Evolutionary conservation across 345 rosid species (phyloP).

Genomic region (Tarenaya hassleriana): DNA sequence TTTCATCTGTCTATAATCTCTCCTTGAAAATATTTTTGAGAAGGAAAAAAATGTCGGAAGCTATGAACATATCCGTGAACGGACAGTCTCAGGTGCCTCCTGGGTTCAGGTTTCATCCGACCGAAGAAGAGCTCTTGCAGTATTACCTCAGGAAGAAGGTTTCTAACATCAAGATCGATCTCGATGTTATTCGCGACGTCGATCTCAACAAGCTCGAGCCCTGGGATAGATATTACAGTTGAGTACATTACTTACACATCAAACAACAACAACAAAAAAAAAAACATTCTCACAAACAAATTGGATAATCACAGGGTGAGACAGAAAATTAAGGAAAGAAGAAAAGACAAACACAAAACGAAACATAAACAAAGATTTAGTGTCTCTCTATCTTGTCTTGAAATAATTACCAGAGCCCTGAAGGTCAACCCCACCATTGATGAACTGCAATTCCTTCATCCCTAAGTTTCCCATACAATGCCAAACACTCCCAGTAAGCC

Average conservation of each 20-base stretch:
- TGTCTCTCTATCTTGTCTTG: slow-evolving; percentile 8
- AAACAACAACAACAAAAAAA: slow-evolving; percentile 17
- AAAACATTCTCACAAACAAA: slow-evolving; percentile 15
- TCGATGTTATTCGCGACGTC: slow-evolving; percentile 70
- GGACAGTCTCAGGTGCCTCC: slow-evolving; percentile 85
- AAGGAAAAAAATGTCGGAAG: slow-evolving; percentile 52
- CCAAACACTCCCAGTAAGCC: slow-evolving; percentile 82
- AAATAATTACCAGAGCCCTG: too few relatives aligned
- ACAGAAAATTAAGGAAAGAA: slow-evolving; percentile 3
- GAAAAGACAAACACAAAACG: not conserved
- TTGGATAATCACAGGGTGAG: slow-evolving; percentile 8
- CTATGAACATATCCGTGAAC: slow-evolving; percentile 74
- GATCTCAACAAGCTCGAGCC: slow-evolving; percentile 91
- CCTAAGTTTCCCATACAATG: slow-evolving; percentile 66
- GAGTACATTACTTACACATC: slow-evolving; percentile 15
- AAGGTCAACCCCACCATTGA: slow-evolving; percentile 87
- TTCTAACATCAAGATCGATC: slow-evolving; percentile 54
- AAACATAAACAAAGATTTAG: not conserved
- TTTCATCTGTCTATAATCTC: not conserved
- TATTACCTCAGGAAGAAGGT: slow-evolving; percentile 74
- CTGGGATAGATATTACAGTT: slow-evolving; percentile 69
- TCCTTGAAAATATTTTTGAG: not conserved
- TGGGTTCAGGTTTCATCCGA: slow-evolving; percentile 86
- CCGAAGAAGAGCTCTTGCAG: slow-evolving; percentile 76
- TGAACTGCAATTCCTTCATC: slow-evolving; percentile 79